Conservation (phyloP, 768 basidiomycete genomes). For the Agaricus blazei region DNA sequence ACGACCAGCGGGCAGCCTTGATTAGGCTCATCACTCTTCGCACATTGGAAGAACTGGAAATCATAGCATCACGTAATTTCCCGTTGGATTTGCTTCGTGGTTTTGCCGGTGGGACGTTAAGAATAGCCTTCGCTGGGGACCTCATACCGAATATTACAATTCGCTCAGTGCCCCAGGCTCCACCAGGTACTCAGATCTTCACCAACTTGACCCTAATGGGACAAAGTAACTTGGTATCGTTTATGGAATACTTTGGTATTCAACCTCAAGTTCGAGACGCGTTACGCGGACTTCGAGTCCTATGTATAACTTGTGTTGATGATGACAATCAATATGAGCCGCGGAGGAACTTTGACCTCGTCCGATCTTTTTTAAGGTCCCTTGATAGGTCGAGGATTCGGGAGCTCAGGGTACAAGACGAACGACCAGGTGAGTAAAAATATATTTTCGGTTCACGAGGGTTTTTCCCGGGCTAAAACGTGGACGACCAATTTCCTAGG, state of each 20-base stretch:
- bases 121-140: background rate
- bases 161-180: background rate
- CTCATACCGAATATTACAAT: background rate
- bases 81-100: conserved; percentile 7
- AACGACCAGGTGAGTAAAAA: conserved; percentile 3
- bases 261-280: background rate
- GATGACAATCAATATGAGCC: conserved; percentile 2
- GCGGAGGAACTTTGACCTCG: conserved; percentile 1
- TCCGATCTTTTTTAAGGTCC: conserved; percentile 2
- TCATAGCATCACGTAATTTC: conserved; percentile 4
- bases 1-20: background rate
- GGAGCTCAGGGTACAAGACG: conserved; percentile 7
- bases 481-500: background rate
- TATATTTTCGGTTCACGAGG: background rate
- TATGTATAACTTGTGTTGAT: conserved; percentile 1
- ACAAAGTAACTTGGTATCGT: background rate
- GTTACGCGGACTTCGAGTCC: background rate
- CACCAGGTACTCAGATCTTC: background rate
- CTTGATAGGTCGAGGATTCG: conserved; percentile 5
- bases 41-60: background rate
- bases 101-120: background rate
- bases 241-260: conserved; percentile 1
- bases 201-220: background rate
- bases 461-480: background rate
- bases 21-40: background rate